Base-by-base conservation (phyloP, 202 grass and related monocot genomes). In the Schoenoplectus triqueter region DNA sequence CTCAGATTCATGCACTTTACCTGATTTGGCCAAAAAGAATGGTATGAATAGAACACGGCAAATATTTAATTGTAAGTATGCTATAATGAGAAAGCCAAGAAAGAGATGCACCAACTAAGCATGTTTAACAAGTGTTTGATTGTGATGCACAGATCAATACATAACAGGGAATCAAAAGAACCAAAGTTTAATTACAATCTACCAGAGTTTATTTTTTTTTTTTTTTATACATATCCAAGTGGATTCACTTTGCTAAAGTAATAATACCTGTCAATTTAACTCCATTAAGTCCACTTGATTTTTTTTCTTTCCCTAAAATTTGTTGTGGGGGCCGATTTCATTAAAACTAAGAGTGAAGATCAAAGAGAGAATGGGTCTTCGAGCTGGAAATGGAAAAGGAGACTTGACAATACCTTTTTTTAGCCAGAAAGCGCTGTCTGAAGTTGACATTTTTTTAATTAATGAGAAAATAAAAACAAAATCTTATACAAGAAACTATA, bases 391-490 rank as follows among this genome's bases (percentile, higher is more conserved):
- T 40, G 45, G 2, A 83, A 19, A 55, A 54, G 80, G 7, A 41
- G 64, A 69, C 66, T 18, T 83, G 64, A 83, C 63, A 42, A 18
- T 19, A 69, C 65, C 48, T 54, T 83, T 55, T 31, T 69, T 69
- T 20, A 31, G 31, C 46, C 48, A 69, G 6, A 68, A 49, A 82
- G 44, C 40, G 40, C 48, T 81, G 21, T 48, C 52, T 83, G 80
- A 83, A 82, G 64, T 68, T 68, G 80, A 82, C 60, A 64, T 82
- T 82, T 82, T 50, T 21, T 82, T 68, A 66, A 55, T 55, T 54
- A 55, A 76, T 55, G 10, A 14, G 13, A 76, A 55, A 76, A 47
- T n/a, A 46, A 17, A 49, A 69, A 73, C 0, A 50, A 8, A 41
- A 7, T 78, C 41, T 39, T 5, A 6, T 15, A 52, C 13, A 59